phyloP scores from a whole-genome alignment of 371 early-diverging fungal species.

The Syncephalastrum contaminatum region DNA sequence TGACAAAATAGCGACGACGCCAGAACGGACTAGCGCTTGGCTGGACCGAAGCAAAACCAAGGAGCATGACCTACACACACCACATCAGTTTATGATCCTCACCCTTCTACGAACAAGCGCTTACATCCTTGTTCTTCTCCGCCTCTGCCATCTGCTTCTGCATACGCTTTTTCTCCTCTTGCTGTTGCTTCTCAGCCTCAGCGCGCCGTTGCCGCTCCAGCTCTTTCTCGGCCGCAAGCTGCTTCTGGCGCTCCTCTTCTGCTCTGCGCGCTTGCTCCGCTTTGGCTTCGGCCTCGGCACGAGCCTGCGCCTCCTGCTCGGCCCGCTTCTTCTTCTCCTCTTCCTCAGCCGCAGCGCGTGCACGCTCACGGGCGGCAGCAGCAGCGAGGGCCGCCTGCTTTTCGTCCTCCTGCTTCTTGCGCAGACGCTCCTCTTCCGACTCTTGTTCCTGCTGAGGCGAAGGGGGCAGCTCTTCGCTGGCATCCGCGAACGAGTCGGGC shows the following conservation, averaged over 20 bases:
- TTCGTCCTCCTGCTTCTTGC: constrained; percentile 8
- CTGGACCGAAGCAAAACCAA: constrained; percentile 16
- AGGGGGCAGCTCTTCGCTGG: constrained; percentile 23
- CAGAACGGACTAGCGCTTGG: constrained; percentile 18
- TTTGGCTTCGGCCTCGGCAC: neutral
- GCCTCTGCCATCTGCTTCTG: constrained; percentile 27
- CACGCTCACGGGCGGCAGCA: constrained; percentile 2
- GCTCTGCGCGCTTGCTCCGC: constrained; percentile 1
- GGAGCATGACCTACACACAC: constrained; percentile 9
- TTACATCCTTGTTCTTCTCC: constrained; percentile 29
- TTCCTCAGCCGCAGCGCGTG: constrained; percentile 4
- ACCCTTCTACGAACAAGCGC: neutral
- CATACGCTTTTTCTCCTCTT: constrained; percentile 11
- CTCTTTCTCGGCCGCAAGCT: constrained; percentile 7
- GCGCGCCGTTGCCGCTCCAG: constrained; percentile 10
- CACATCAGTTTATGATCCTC: neutral
- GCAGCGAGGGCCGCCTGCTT: neutral
- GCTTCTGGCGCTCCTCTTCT: constrained; percentile 1
- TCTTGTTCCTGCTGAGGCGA: constrained; percentile 13
- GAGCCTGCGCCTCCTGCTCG: constrained; percentile 1
- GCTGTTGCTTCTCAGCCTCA: constrained; percentile 11
- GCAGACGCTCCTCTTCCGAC: neutral
- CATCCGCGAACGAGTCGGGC: constrained; percentile 34
- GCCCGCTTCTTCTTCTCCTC: constrained; percentile 3
- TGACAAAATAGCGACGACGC: constrained; percentile 23